A percentile compares a stretch with the other conserved stretches of the same genome.
phyloP scores from a whole-genome alignment of 179 eudicot genomes.

The Beta corolliflora region DNA sequence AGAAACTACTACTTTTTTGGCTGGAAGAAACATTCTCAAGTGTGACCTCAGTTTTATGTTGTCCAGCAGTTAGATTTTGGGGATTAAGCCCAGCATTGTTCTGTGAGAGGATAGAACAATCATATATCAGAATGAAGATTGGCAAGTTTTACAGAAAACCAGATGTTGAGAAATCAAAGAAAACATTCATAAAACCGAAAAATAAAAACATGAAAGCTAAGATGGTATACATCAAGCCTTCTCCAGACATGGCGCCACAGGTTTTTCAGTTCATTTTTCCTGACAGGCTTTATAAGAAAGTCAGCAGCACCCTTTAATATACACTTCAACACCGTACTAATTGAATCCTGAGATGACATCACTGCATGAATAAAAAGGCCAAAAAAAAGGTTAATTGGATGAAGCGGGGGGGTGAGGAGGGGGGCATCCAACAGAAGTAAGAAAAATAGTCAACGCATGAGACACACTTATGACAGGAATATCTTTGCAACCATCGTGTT shows the following conservation, averaged over 20 bases:
- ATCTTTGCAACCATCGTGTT: constrained; percentile 57
- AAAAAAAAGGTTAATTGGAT: neutral
- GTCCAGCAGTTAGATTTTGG: constrained; percentile 20
- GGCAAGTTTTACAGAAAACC: neutral
- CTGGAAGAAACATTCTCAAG: constrained; percentile 35
- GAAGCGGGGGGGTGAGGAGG: neutral
- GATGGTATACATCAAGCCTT: constrained; percentile 42
- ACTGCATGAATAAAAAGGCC: constrained; percentile 35
- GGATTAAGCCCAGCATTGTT: constrained; percentile 23
- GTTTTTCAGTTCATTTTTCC: constrained; percentile 66
- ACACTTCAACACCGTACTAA: constrained; percentile 59
- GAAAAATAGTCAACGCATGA: neutral
- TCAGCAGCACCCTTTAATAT: constrained; percentile 67
- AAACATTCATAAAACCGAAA: neutral
- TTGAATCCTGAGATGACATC: constrained; percentile 67
- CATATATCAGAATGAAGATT: neutral
- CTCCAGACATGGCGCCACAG: constrained; percentile 79
- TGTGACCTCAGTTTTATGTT: constrained; percentile 27
- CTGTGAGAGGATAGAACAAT: constrained; percentile 20
- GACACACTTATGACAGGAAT: constrained; percentile 66
- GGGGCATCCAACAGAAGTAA: neutral
- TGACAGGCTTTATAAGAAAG: constrained; percentile 67
- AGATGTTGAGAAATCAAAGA: neutral
- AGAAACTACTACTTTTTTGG: constrained; percentile 25
- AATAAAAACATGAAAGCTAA: neutral